Evolutionary conservation across 495 filamentous ascomycete species (phyloP), one percentile per base, ranked within the genome.

Genomic region (Penicillium robsamsonii): DNA sequence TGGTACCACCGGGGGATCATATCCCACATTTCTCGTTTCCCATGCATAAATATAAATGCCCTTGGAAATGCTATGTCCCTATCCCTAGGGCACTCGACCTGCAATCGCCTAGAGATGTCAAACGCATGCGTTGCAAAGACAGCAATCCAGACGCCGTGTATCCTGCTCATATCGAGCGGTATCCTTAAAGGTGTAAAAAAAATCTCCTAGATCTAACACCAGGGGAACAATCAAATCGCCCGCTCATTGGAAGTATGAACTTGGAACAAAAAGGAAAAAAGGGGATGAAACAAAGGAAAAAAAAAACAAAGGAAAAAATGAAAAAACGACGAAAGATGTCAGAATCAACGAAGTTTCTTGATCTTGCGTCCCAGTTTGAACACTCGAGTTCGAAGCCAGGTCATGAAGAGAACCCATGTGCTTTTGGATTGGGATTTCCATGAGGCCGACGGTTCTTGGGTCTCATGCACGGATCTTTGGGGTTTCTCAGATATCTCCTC

Each of bases 361-460:
- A 77, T 53, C 52, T 66, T 76, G 45, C 76, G 69, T 20, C 71
- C 64, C 37, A 79, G 58, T 50, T 79, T 79, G 53, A 78, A 79
- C 13, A 79, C 58, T 43, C 75, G 69, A 30, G 76, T 79, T 40
- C 73, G 69, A 55, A 78, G 62, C 77, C 77, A 80, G 1, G 75
- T 79, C 56, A 79, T 65, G 55, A 79, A 80, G 22, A 72, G 67
- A 53, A 78, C 68, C 77, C 76, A 80, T 2, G 67, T 72, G 55
- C 70, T 77, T 46, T 73, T 75, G 1, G 73, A 66, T 47, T 73
- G 72, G 10, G 72, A 71, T 58, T 72, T 75, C 64, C 68, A 73
- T 13, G 62, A 63, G 2, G 44, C 62, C 1, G 69, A 57, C 13
- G 37, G 61, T 17, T 60, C 38, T 5, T 40, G n/a, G 2, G 27